Evolutionary conservation across 495 filamentous ascomycete species (phyloP).

Genomic region (Hypomontagnella monticulosa): DNA sequence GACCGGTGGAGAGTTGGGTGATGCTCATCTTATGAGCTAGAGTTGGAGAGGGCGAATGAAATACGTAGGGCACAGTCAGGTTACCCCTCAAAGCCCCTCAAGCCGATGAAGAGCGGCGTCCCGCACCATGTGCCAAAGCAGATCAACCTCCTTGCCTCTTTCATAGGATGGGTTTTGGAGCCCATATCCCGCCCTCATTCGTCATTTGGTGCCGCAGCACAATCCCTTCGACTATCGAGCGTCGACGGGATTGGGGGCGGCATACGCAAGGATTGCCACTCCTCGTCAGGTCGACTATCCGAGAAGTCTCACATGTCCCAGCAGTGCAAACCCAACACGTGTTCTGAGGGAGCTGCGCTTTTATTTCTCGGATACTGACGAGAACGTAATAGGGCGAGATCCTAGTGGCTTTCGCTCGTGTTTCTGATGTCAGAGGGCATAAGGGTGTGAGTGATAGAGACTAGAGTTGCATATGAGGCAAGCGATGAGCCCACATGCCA

Average conservation of each 20-base stretch:
- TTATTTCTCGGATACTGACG: slow-evolving; percentile 18
- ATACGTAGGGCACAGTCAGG: slow-evolving; percentile 32
- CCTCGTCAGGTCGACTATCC: slow-evolving; percentile 19
- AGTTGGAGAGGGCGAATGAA: slow-evolving; percentile 14
- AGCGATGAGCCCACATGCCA: slow-evolving; percentile 36
- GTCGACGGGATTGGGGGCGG: slow-evolving; percentile 22
- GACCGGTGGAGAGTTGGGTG: slow-evolving; percentile 13
- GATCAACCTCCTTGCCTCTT: slow-evolving; percentile 32
- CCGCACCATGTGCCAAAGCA: slow-evolving; percentile 21
- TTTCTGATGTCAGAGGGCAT: slow-evolving; percentile 42
- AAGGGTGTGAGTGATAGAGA: slow-evolving; percentile 37
- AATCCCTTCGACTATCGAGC: slow-evolving; percentile 21
- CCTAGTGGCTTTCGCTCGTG: slow-evolving; percentile 9
- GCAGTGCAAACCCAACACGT: slow-evolving; percentile 36
- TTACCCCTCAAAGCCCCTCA: slow-evolving; percentile 25
- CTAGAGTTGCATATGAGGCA: slow-evolving; percentile 41
- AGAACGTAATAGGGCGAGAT: slow-evolving; percentile 22
- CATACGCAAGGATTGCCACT: slow-evolving; percentile 30
- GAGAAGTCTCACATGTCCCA: slow-evolving; percentile 32
- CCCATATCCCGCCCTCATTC: slow-evolving; percentile 19
- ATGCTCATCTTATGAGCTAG: slow-evolving; percentile 25
- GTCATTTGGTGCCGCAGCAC: slow-evolving; percentile 19
- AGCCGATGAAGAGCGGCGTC: slow-evolving; percentile 25
- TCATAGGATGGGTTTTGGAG: slow-evolving; percentile 23
- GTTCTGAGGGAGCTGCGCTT: slow-evolving; percentile 27